Evolutionary conservation across 371 early-diverging fungal species (phyloP).

Genomic region (Saksenaea vasiformis): DNA sequence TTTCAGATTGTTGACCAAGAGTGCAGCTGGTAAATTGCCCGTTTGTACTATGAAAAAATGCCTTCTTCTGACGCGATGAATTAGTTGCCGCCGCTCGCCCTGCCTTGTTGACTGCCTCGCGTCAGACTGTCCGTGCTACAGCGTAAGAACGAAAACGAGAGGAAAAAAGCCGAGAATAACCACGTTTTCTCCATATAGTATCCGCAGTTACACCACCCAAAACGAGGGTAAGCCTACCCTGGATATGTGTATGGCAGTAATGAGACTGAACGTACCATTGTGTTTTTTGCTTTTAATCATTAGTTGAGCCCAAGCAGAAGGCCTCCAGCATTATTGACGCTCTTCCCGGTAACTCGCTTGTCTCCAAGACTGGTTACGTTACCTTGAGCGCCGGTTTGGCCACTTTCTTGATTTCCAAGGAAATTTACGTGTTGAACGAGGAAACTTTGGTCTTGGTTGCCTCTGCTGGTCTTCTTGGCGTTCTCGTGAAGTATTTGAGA

Average conservation of each 20-base stretch:
- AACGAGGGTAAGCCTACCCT: constrained; percentile 27
- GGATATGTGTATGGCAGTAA: neutral
- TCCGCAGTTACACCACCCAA: constrained; percentile 43
- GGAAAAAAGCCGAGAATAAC: neutral
- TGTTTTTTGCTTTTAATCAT: no score
- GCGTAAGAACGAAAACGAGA: constrained; percentile 33
- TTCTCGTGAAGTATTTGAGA: constrained; percentile 76
- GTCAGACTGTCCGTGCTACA: constrained; percentile 42
- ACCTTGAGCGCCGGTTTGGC: constrained; percentile 83
- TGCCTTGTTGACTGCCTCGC: constrained; percentile 37
- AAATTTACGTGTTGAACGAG: constrained; percentile 94
- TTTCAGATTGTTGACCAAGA: constrained; percentile 34
- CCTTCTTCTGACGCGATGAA: neutral
- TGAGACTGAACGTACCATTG: neutral
- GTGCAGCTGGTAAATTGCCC: constrained; percentile 24
- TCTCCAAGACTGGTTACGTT: constrained; percentile 89
- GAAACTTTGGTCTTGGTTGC: constrained; percentile 86
- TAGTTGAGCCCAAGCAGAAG: constrained; percentile 64
- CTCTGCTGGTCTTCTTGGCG: constrained; percentile 73
- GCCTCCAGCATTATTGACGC: constrained; percentile 87
- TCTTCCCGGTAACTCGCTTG: constrained; percentile 88
- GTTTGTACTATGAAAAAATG: neutral
- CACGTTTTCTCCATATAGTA: constrained; percentile 16
- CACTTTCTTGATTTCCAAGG: constrained; percentile 91
- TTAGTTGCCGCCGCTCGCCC: constrained; percentile 47